Conservation (phyloP, 2,329 filamentous ascomycete genomes). For the Lasiodiplodia citricola region DNA sequence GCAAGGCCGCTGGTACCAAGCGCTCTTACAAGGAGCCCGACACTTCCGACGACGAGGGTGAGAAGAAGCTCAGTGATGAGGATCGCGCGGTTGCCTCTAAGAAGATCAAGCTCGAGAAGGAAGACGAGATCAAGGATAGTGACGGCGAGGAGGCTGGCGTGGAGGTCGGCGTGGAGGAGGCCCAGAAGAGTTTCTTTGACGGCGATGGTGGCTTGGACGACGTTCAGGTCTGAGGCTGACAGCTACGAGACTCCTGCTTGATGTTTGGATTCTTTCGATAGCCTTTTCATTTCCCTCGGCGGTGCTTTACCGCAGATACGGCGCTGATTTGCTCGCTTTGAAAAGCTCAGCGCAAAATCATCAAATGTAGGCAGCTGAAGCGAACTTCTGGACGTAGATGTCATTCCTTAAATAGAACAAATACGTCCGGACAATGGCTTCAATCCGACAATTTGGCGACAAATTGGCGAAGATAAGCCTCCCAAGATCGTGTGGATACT, state of each 20-base stretch:
- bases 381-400: too few species aligned
- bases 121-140: not conserved
- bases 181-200: not conserved
- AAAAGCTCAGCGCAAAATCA: not conserved
- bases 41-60: not conserved
- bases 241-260: not conserved
- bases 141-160: not conserved
- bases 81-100: not conserved
- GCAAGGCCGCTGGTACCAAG: not conserved
- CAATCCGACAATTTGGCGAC: too few species aligned
- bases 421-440: too few species aligned
- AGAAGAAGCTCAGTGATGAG: not conserved
- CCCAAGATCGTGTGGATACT: too few species aligned
- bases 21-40: constrained; percentile 1
- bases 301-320: not conserved
- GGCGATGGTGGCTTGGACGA: not conserved
- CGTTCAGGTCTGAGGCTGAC: not conserved
- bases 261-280: not conserved
- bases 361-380: too few species aligned
- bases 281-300: too few species aligned
- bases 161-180: not conserved
- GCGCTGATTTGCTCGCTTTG: not conserved
- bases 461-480: too few species aligned
- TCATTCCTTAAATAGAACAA: too few species aligned
- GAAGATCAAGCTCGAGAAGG: not conserved